Base-by-base conservation (phyloP, 2,329 filamentous ascomycete genomes). In the Neofusicoccum ribis region DNA sequence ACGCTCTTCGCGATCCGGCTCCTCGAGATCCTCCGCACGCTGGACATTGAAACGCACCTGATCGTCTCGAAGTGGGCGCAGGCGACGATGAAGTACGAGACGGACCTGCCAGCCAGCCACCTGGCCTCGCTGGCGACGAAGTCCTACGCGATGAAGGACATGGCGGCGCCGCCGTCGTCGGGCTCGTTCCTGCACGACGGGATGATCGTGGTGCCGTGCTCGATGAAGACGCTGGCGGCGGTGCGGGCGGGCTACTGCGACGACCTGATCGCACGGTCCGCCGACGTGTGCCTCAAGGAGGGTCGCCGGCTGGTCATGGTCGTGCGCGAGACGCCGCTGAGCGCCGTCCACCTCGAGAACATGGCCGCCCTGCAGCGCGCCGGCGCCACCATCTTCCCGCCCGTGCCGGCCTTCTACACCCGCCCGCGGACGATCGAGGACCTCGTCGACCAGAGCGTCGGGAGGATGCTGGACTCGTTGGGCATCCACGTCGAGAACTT, bases 41-140 rank as follows among this genome's bases (percentile, higher is more conserved):
- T 83, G 11, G 73, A 79, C n/a, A 69, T 83, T 15, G 82, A 84
- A 70, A 83, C 81, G 5, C 68, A 68, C 46, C 65, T 69, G 0
- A 74, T 84, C 8, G 77, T 85, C 51, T 79, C 75, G 67, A 82
- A 83, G 69, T 85, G 82, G 82, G 83, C 78, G 3, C 76, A 77
- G 20, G 78, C 77, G 12, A 85, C 82, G 0, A 63, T 69, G 36
- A 68, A 66, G 20, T 69, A 69, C 64, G 68, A 69, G 31, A 67
- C 66, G 9, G 62, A 67, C 54, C 49, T 61, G 5, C 63, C 61
- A 0, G n/a, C 23, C 14, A 11, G 37, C 17, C 58, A 68, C 37
- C 17, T 69, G 3, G 34, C 47, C 5, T 51, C 65, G 0, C 62
- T 69, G 15, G 67, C 67, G 1, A 63, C 62, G 11, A 49, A 41